Conservation (phyloP, 768 basidiomycete genomes). For the Boletellus ananas region DNA sequence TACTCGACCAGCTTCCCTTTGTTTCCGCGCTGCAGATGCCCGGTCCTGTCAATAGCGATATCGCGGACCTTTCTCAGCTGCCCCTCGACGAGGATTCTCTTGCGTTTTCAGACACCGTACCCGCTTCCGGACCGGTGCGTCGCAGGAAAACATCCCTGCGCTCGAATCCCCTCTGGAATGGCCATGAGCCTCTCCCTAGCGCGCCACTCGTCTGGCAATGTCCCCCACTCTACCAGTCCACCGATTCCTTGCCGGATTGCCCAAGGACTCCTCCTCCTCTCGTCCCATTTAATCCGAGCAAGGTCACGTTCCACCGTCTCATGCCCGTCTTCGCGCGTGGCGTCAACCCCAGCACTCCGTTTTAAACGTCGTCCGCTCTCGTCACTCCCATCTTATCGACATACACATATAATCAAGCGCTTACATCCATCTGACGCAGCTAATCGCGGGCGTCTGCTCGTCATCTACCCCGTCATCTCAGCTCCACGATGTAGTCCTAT, state of each 20-base stretch:
- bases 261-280: slow-evolving; percentile 34
- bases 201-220: slow-evolving; percentile 18
- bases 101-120: slow-evolving; percentile 18
- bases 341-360: slow-evolving; percentile 11
- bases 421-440: slow-evolving; percentile 26
- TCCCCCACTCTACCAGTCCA: slow-evolving; percentile 30
- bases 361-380: slow-evolving; percentile 7
- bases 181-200: slow-evolving; percentile 12
- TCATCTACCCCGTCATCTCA: slow-evolving; percentile 27
- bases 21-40: slow-evolving; percentile 53
- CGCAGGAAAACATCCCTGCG: slow-evolving; percentile 53
- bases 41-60: slow-evolving; percentile 47
- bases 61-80: slow-evolving; percentile 67
- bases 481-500: slow-evolving; percentile 26
- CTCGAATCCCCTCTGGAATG: slow-evolving; percentile 42
- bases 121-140: slow-evolving; percentile 52
- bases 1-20: slow-evolving; percentile 68
- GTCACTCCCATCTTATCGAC: slow-evolving; percentile 24
- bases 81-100: slow-evolving; percentile 28
- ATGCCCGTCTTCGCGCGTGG: slow-evolving; percentile 52
- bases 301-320: slow-evolving; percentile 53
- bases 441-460: slow-evolving; percentile 26
- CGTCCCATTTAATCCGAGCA: slow-evolving; percentile 44
- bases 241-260: slow-evolving; percentile 11
- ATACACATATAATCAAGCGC: slow-evolving; percentile 24